These are phyloP conservation scores for Coniella vitis DNA, from an alignment of 2,329 filamentous ascomycete species.

Conservation along the genomic window DNA sequence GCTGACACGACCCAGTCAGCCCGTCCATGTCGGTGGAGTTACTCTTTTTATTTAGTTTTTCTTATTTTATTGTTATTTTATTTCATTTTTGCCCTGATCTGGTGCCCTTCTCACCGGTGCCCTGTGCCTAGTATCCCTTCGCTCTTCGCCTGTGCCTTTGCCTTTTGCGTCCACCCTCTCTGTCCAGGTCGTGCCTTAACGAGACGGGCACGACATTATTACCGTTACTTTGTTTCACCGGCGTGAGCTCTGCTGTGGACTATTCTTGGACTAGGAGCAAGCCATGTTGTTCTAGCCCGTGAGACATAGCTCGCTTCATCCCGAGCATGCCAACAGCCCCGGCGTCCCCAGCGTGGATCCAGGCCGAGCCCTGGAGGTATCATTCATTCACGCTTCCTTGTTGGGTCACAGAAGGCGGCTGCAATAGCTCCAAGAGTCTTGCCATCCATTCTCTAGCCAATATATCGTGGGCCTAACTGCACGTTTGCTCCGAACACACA, in stretches of 20 bases:
- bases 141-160: no score
- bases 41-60: neutral
- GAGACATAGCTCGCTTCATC: constrained; percentile 12
- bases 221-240: constrained; percentile 14
- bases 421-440: constrained; percentile 7
- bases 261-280: constrained; percentile 13
- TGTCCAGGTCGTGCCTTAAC: constrained; percentile 7
- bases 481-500: constrained; percentile 7
- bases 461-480: constrained; percentile 4
- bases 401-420: constrained; percentile 8
- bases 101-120: no score
- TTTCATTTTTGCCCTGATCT: neutral
- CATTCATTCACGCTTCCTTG: constrained; percentile 2
- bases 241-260: constrained; percentile 5
- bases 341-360: constrained; percentile 8
- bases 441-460: constrained; percentile 5
- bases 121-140: no score
- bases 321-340: constrained; percentile 6
- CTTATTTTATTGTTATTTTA: neutral
- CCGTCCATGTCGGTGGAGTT: neutral
- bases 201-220: constrained; percentile 14
- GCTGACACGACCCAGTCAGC: neutral
- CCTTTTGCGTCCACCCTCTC: no score
- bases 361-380: constrained; percentile 4
- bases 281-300: constrained; percentile 4